Percentiles rank a stretch among this genome's conserved stretches.
phyloP scores from a whole-genome alignment of 331 rosid species.

The Quercus phellos region DNA sequence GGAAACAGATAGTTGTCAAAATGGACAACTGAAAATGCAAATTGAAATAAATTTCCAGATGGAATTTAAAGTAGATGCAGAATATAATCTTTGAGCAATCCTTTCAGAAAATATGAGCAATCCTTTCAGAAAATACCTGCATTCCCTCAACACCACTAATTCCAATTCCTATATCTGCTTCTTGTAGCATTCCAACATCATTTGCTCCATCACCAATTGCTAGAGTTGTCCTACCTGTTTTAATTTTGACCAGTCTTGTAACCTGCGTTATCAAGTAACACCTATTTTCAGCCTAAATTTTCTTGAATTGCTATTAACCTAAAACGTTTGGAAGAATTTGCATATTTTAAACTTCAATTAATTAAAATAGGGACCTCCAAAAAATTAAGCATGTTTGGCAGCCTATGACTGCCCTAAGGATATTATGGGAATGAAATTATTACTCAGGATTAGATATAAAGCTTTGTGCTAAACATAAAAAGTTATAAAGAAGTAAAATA shows the following conservation, averaged over 20 bases:
- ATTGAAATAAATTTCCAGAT: neutral
- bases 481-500: neutral
- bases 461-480: neutral
- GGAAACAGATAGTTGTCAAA: conserved; percentile 5
- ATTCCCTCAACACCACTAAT: conserved; percentile 48
- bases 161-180: conserved; percentile 11
- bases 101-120: conserved; percentile 26
- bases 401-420: neutral
- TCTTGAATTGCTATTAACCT: neutral
- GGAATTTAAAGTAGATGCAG: neutral
- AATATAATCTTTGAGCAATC: neutral
- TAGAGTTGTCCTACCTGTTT: conserved; percentile 70
- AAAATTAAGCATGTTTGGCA: neutral
- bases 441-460: too few species aligned
- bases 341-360: neutral
- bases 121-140: conserved; percentile 57
- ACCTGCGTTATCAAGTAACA: conserved; percentile 42
- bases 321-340: neutral
- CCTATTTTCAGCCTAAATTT: neutral
- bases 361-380: neutral
- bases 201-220: conserved; percentile 99
- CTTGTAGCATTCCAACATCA: conserved; percentile 99
- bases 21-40: conserved; percentile 7
- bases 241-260: conserved; percentile 67
- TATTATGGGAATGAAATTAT: neutral